Evolutionary conservation across 257 asterid genomes (phyloP).

Genomic region (Coffea eugenioides): DNA sequence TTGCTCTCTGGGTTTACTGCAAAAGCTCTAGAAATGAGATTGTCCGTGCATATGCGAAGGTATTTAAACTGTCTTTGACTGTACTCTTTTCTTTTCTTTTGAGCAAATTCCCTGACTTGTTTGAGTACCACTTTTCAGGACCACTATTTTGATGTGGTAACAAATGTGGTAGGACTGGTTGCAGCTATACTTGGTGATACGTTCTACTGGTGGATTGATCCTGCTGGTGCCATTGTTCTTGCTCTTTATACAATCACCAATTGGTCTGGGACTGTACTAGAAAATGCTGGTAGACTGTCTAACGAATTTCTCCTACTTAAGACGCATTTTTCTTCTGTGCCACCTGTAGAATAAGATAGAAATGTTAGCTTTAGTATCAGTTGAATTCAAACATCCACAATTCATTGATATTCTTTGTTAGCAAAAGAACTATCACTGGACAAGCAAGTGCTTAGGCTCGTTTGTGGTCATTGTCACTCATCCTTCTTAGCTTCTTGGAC

Average conservation of each 20-base stretch:
- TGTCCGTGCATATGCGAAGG: slow-evolving; percentile 95
- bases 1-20: slow-evolving; percentile 87
- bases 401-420: neutral
- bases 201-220: slow-evolving; percentile 91
- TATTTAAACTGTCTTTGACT: slow-evolving; percentile 16
- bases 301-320: neutral
- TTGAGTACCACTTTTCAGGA: slow-evolving; percentile 43
- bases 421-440: neutral
- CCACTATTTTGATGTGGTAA: slow-evolving; percentile 92
- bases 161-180: slow-evolving; percentile 74
- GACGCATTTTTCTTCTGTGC: neutral
- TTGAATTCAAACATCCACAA: neutral
- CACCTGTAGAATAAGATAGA: neutral
- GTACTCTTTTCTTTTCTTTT: neutral
- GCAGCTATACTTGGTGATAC: slow-evolving; percentile 84
- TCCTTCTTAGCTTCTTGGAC: neutral
- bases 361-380: neutral
- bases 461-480: neutral
- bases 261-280: slow-evolving; percentile 87
- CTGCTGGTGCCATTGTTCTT: slow-evolving; percentile 76
- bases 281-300: slow-evolving; percentile 67
- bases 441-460: neutral
- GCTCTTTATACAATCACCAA: slow-evolving; percentile 78
- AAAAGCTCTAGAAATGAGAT: slow-evolving; percentile 72
- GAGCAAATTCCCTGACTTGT: slow-evolving; percentile 19